Base-by-base conservation (phyloP, 78 protist species). In the Dictyostelium brefeldianum region DNA sequence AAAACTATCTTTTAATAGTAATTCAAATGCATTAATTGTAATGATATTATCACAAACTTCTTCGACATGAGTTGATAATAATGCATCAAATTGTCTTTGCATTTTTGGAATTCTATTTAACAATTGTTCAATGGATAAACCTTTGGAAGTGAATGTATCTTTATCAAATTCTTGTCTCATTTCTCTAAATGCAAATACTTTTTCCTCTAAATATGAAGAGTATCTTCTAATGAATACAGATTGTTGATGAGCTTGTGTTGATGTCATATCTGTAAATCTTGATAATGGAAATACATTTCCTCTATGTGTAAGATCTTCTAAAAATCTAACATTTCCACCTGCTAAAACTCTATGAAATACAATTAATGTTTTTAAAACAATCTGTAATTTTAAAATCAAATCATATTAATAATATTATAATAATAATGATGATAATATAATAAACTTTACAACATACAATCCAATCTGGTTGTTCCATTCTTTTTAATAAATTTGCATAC, bases 401-500 rank as follows among this genome's bases (percentile, higher is more conserved):
- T 27, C 1, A 62, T 17, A 53, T 27, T 27, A 31, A 51, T 14
- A 83, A 43, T 31, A 65, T 14, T 31, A 71, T 27, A 36, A 8
- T 17, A 3, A 71, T 7, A 31, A 46, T 15, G 2, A 71, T n/a
- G 1, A 71, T 2, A 36, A 36, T 36, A 36, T 36, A 36, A 36
- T 36, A 53, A 25, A 7, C n/a, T n/a, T n/a, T n/a, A 36, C 2
- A 36, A 36, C 81, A 53, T 81, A 91, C 95, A 79, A 91, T 91
- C 95, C 95, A 91, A 78, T 91, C 95, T 25, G 95, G 89, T 53
- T 83, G 89, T 67, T 91, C 95, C 43, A 91, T 50, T 73, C 95
- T 77, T 71, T 57, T 91, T 70, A 83, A 53, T 67, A 91, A 69
- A 77, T 27, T 48, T 69, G 56, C 10, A 65, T 87, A 87, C 3